These are phyloP conservation scores for Luffa acutangula DNA, from an alignment of 306 rosid species.

Conservation along the genomic window DNA sequence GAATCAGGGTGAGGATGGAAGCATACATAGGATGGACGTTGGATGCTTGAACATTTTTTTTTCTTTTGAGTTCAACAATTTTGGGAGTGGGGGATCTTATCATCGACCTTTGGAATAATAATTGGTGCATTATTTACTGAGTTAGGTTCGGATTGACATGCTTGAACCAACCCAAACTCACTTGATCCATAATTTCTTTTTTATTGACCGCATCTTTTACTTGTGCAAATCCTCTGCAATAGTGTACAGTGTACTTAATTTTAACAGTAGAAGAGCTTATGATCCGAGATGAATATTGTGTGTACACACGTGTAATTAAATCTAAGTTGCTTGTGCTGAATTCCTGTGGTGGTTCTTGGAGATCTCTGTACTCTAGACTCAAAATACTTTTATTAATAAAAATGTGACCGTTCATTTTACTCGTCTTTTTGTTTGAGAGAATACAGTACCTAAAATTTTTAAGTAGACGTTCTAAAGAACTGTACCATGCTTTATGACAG, in stretches of 20 bases:
- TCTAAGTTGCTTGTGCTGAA: not conserved
- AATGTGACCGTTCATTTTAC: not conserved
- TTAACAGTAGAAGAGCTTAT: not conserved
- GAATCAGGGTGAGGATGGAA: not conserved
- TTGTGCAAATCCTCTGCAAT: not conserved
- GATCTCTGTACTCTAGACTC: not conserved
- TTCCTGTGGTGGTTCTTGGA: not conserved
- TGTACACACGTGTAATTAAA: not conserved
- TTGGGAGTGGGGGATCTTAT: too few relatives aligned
- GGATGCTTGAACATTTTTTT: not conserved
- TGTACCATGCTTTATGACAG: conserved; percentile 31
- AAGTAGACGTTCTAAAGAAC: not conserved
- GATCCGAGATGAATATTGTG: not conserved
- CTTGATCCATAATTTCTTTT: not conserved
- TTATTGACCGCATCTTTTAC: not conserved
- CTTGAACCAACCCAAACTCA: not conserved
- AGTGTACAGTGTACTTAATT: not conserved
- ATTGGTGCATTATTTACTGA: too few relatives aligned
- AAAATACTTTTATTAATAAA: not conserved
- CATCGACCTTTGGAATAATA: too few relatives aligned
- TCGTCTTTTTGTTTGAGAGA: not conserved
- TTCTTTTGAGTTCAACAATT: too few relatives aligned
- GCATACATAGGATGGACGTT: not conserved
- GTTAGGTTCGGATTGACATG: not conserved
- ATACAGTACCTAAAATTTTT: not conserved